Evolutionary conservation across 192 early-diverging fungal genomes (phyloP), one percentile per base, ranked within the genome.

Genomic region (Backusella liffmaniae): DNA sequence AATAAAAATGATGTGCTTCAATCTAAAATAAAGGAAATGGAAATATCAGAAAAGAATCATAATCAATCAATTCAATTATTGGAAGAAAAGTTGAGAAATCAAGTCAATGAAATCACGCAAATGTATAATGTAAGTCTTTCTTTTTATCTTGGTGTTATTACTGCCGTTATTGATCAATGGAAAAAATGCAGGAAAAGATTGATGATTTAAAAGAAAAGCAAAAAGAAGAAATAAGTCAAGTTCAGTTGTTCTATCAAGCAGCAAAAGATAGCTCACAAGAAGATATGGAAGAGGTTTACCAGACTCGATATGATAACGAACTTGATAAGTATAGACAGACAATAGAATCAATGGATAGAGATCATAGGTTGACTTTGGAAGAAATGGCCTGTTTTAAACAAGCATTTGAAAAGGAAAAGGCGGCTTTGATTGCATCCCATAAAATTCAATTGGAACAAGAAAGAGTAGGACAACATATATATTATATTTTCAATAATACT

Each of bases 341-440:
- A 62, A 39, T 41, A 66, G 59, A 74, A 66, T 66, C 36, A 39
- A 65, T 39, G 41, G 73, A 39, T 32, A 9, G 23, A 74, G n/a
- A n/a, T 18, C 56, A 29, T 62, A 23, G 26, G 10, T 62, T 62
- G 56, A 62, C 56, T 62, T 62, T 62, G 12, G 56, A 62, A 29
- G 56, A 62, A 62, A 26, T 62, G 23, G 56, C 56, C 26, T 62
- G 56, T 62, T 62, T 62, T 12, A 62, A 62, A 29, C 56, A 62
- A 13, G 56, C 56, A 66, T 59, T 74, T 59, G 73, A 74, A 37
- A 36, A 42, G 15, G 73, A 74, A 37, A 74, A 74, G 56, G 2
- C 59, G 1, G 39, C 15, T 13, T 8, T 74, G 12, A 18, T 74
- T 42, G 36, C 53, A 15, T 21, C 73, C 13, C 59, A 74, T 5